Conservation (phyloP, 176 grass and related monocot genomes). For the Tillandsia leiboldiana region DNA sequence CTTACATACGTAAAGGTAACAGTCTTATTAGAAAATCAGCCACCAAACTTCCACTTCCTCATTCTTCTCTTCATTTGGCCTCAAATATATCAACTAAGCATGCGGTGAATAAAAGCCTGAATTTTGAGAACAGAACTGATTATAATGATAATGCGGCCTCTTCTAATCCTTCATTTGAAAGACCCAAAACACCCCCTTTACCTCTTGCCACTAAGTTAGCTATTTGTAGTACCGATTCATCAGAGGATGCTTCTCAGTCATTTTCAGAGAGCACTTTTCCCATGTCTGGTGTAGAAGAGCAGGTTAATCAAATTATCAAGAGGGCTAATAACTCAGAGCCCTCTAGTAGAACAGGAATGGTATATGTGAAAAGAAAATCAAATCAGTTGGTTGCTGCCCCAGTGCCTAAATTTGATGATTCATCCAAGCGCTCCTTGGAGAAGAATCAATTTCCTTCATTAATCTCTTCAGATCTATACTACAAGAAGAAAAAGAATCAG, state of each 20-base stretch:
- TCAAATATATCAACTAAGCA: conserved; percentile 38
- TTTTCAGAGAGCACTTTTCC: conserved; percentile 30
- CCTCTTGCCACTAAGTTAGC: conserved; percentile 40
- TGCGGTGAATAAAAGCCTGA: conserved; percentile 38
- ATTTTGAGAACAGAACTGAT: conserved; percentile 45
- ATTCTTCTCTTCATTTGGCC: conserved; percentile 23
- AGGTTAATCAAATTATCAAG: conserved; percentile 3
- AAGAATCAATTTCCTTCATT: conserved; percentile 30
- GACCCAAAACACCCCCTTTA: conserved; percentile 72
- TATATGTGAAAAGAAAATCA: conserved; percentile 53
- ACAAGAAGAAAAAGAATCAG: conserved; percentile 83
- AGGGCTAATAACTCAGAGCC: conserved; percentile 30
- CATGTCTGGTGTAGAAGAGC: conserved; percentile 33
- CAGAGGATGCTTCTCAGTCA: conserved; percentile 24
- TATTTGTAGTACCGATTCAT: conserved; percentile 14
- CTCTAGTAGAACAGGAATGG: conserved; percentile 30
- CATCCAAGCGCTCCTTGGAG: conserved; percentile 32
- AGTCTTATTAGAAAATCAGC: conserved; percentile 87
- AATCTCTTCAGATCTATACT: conserved; percentile 56
- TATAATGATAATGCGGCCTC: conserved; percentile 17
- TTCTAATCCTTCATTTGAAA: conserved; percentile 53
- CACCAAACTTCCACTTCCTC: conserved; percentile 18
- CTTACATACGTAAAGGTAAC: conserved; percentile 92
- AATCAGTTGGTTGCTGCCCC: conserved; percentile 59
- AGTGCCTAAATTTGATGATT: conserved; percentile 32